Conservation (phyloP, 2,329 filamentous ascomycete genomes). For the Colletotrichum tofieldiae region DNA sequence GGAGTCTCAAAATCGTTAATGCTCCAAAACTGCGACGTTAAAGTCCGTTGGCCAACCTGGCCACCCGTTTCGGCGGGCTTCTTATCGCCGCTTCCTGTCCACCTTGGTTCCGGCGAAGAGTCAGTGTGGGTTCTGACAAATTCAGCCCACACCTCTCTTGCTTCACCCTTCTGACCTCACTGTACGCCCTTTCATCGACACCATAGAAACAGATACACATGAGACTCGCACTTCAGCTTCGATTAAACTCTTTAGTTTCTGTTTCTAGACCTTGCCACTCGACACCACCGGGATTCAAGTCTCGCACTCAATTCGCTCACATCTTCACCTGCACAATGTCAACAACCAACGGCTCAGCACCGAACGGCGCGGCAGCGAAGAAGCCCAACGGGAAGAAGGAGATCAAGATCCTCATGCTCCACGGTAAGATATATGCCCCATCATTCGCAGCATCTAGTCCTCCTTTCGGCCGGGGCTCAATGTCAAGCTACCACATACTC, state of each 20-base stretch:
- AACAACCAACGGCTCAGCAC: constrained; percentile 23
- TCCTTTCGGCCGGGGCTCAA: not conserved
- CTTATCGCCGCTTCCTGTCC: not conserved
- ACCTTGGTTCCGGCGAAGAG: constrained; percentile 31
- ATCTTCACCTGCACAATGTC: constrained; percentile 28
- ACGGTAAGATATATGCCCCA: constrained; percentile 64
- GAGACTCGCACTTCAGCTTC: constrained; percentile 9
- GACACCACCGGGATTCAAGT: not conserved
- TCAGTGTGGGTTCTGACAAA: constrained; percentile 34
- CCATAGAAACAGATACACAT: constrained; percentile 3
- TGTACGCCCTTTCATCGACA: not conserved
- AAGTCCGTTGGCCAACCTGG: no score
- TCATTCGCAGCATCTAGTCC: not conserved
- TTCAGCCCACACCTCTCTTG: constrained; percentile 16
- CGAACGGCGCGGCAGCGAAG: constrained; percentile 46
- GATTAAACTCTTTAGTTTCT: not conserved
- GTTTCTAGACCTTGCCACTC: not conserved
- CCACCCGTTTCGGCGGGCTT: not conserved
- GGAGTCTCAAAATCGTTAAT: not conserved
- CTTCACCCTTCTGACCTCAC: not conserved
- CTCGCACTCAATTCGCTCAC: not conserved
- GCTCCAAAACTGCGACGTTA: not conserved
- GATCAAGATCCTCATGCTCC: constrained; percentile 83
- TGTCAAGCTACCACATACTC: no score
- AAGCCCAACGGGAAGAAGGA: constrained; percentile 61